A percentile compares a stretch with the other conserved stretches of the same genome.
Conservation (phyloP, 768 basidiomycete genomes). For the Xerocomus potaroensis region DNA sequence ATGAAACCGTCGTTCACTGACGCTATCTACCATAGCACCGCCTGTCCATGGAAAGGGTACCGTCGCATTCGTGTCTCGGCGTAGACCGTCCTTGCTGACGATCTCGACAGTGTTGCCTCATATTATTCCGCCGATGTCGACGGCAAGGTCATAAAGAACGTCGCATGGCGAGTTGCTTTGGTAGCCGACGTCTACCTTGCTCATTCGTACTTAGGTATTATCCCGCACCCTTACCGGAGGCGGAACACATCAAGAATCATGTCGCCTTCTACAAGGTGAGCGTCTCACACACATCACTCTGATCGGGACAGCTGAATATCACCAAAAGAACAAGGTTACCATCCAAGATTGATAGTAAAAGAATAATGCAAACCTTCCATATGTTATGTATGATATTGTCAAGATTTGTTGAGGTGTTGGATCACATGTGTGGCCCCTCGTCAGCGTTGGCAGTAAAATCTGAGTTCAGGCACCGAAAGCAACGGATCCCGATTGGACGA, state of each 20-base stretch:
- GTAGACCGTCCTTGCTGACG: background rate
- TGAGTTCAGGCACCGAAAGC: too few species aligned
- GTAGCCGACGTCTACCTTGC: background rate
- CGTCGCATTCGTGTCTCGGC: background rate
- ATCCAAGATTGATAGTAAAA: constrained; percentile 20
- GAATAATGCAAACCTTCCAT: too few species aligned
- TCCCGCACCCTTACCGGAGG: constrained; percentile 50
- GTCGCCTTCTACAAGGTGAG: constrained; percentile 78
- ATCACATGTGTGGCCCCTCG: too few species aligned
- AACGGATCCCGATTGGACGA: too few species aligned
- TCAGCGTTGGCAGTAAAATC: too few species aligned
- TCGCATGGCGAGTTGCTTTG: constrained; percentile 64
- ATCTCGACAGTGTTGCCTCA: constrained; percentile 45
- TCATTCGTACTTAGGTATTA: constrained; percentile 55
- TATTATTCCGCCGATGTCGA: constrained; percentile 59
- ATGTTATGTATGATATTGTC: too few species aligned
- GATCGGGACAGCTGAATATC: background rate
- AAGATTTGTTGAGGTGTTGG: too few species aligned
- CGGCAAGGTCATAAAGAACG: constrained; percentile 47
- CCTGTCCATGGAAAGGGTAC: constrained; percentile 74
- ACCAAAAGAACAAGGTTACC: constrained; percentile 16
- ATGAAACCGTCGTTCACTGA: too few species aligned
- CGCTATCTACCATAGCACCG: too few species aligned
- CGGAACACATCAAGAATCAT: constrained; percentile 58
- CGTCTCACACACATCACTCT: background rate